phyloP scores from a whole-genome alignment of 1,139 yeast genomes.

The Yamadazyma diospyri region DNA sequence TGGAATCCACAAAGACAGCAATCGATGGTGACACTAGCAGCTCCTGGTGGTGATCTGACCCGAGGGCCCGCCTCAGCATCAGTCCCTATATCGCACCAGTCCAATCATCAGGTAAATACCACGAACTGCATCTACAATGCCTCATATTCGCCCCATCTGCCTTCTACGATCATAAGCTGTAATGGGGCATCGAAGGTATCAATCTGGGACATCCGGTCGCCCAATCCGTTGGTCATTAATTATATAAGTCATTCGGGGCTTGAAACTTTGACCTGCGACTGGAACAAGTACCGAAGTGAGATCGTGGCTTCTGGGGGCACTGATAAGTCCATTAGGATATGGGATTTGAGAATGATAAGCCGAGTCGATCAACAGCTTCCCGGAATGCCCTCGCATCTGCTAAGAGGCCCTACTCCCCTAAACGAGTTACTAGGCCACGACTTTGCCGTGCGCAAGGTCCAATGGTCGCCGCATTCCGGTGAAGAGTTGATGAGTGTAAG shows the following conservation, averaged over 20 bases:
- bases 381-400: slow-evolving; percentile 36
- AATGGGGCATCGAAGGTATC: slow-evolving; percentile 78
- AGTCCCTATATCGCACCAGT: slow-evolving; percentile 35
- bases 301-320: slow-evolving; percentile 87
- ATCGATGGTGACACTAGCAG: slow-evolving; percentile 56
- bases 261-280: slow-evolving; percentile 78
- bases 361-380: slow-evolving; percentile 31
- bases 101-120: slow-evolving; percentile 25
- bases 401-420: slow-evolving; percentile 62
- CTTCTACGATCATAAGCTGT: slow-evolving; percentile 66
- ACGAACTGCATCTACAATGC: slow-evolving; percentile 73
- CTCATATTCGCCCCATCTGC: slow-evolving; percentile 81
- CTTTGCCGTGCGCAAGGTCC: slow-evolving; percentile 75
- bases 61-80: slow-evolving; percentile 19
- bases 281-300: slow-evolving; percentile 82
- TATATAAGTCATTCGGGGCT: slow-evolving; percentile 74
- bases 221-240: slow-evolving; percentile 58
- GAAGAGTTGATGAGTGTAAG: slow-evolving; percentile 72
- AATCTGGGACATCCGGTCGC: slow-evolving; percentile 78
- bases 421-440: slow-evolving; percentile 86
- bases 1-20: slow-evolving; percentile 61
- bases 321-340: slow-evolving; percentile 74
- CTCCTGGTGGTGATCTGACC: not conserved
- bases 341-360: slow-evolving; percentile 80
- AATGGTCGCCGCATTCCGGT: slow-evolving; percentile 87